phyloP scores from a whole-genome alignment of 2,329 filamentous ascomycete species.

The Beauveria australis region DNA sequence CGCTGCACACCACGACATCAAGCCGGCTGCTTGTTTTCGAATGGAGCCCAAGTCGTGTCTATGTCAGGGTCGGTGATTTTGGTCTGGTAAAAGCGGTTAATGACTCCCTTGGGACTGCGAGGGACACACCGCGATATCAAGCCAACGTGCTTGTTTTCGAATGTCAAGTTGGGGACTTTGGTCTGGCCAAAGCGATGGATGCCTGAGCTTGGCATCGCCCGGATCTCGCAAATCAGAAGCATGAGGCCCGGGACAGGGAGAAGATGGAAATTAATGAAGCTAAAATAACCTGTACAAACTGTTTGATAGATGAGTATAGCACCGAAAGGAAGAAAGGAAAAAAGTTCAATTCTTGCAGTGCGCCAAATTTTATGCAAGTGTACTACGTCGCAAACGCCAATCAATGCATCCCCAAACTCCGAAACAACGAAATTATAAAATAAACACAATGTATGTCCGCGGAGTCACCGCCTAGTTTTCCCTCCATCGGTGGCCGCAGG shows the following conservation, averaged over 20 bases:
- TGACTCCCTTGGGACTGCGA: too few relatives aligned
- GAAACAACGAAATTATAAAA: background rate
- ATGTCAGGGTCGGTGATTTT: too few relatives aligned
- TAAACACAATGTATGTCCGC: background rate
- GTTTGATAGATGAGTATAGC: background rate
- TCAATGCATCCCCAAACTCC: background rate
- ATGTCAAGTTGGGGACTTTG: too few relatives aligned
- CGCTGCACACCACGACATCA: too few relatives aligned
- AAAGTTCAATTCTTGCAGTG: background rate
- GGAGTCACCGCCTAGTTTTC: conserved; percentile 42
- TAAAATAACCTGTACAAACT: background rate
- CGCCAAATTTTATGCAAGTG: background rate
- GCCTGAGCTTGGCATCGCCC: too few relatives aligned
- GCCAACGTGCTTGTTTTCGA: too few relatives aligned
- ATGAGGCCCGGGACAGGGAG: background rate
- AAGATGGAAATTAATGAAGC: background rate
- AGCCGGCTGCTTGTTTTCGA: too few relatives aligned
- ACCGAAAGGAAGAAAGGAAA: background rate
- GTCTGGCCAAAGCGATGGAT: too few relatives aligned
- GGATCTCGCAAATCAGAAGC: too few relatives aligned
- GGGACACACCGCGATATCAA: too few relatives aligned
- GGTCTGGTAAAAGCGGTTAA: too few relatives aligned
- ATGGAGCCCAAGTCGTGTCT: too few relatives aligned
- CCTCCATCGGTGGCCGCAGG: conserved; percentile 57
- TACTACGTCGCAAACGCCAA: background rate